These are phyloP conservation scores for Alternaria metachromatica DNA, from an alignment of 2,329 filamentous ascomycete species.

Conservation along the genomic window DNA sequence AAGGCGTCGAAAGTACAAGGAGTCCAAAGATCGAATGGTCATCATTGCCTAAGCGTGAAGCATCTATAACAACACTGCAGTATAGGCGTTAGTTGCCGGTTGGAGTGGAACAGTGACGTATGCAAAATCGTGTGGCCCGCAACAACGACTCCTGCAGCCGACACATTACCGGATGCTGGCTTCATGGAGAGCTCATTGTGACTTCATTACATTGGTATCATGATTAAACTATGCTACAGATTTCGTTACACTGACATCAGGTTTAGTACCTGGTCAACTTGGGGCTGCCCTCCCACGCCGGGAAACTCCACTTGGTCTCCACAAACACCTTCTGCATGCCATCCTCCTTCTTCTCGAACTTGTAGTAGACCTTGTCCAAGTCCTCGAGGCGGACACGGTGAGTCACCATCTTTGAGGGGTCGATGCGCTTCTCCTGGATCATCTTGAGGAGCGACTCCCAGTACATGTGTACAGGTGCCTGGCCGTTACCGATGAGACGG, in stretches of 20 bases:
- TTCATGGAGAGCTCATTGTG: background rate
- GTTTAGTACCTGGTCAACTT: constrained; percentile 55
- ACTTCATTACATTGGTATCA: constrained; percentile 7
- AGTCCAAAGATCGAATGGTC: background rate
- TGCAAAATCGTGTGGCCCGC: background rate
- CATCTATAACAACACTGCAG: background rate
- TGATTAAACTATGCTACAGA: constrained; percentile 1
- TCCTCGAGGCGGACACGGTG: constrained; percentile 69
- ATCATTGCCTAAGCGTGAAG: background rate
- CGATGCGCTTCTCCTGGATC: constrained; percentile 72
- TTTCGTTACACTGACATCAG: background rate
- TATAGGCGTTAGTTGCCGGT: background rate
- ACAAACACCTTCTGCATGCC: constrained; percentile 82
- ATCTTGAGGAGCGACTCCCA: constrained; percentile 77
- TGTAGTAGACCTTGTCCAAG: constrained; percentile 60
- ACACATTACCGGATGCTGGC: background rate
- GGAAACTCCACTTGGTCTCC: constrained; percentile 64
- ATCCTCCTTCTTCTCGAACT: constrained; percentile 74
- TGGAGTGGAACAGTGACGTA: background rate
- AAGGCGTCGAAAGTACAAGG: background rate
- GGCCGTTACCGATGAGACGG: constrained; percentile 73
- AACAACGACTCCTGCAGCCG: background rate
- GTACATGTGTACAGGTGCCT: constrained; percentile 80
- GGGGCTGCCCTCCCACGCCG: constrained; percentile 59
- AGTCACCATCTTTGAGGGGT: constrained; percentile 80